Base-by-base conservation (phyloP, 257 asterid species). In the Solanum sitiens region DNA sequence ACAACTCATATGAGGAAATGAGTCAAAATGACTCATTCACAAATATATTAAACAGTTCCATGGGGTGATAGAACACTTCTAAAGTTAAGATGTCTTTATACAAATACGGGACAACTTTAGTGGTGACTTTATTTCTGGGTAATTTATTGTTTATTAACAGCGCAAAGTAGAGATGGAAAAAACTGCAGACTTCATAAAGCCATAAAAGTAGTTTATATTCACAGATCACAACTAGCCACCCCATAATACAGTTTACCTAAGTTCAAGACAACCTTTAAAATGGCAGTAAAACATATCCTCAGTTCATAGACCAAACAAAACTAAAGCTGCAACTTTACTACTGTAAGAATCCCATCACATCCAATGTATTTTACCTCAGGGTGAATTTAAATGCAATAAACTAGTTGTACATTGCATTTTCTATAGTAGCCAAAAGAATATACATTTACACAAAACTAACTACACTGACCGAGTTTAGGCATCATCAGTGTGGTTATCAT, bases 401-500 rank as follows among this genome's bases (percentile, higher is more conserved):
- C 20, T 50, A 80, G 70, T 50, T 80, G 2, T 80, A 32, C 63
- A 50, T 6, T 50, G 85, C 45, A 20, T 50, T 80, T 50, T 80
- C 68, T 47, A 11, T 47, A 11, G 33, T 56, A 50, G 73, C 10
- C 84, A 73, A 73, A 53, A 86, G 56, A 32, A 86, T 33, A 53
- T 35, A 73, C 65, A 86, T 74, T 23, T 86, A 73, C 83, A 20
- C 27, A 8, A 21, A 50, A n/a, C 40, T 14, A 50, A 73, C 47
- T 77, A 72, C 23, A 42, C 4, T 72, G 16, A n/a, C 21, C 2
- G 47, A 23, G 12, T 87, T 90, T 91, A 95, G 10, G 89, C 83
- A 89, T 95, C 98, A 90, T 95, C 96, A 95, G 91, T 91, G 71
- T 67, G 88, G 33, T 91, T 95, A 89, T 97, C 99, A 18, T 97